phyloP scores from a whole-genome alignment of 148 eudicot genomes.

The Dianthus caryophyllus region DNA sequence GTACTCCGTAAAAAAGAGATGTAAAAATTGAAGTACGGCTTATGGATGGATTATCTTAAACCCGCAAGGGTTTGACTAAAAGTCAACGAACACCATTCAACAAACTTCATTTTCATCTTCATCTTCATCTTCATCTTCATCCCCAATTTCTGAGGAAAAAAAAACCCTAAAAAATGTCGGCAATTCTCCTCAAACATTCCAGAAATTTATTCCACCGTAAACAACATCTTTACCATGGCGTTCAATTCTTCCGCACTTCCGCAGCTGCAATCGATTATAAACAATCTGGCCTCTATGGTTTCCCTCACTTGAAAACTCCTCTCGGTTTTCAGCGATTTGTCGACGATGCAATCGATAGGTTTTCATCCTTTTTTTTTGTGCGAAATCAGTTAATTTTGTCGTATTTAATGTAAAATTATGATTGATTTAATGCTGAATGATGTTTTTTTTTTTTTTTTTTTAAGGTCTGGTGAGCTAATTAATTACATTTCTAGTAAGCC shows the following conservation, averaged over 20 bases:
- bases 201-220: slow-evolving; percentile 17
- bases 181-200: slow-evolving; percentile 7
- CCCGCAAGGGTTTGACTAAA: not conserved
- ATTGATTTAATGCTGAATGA: not conserved
- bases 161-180: slow-evolving; percentile 26
- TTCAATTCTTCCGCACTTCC: slow-evolving; percentile 33
- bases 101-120: not conserved
- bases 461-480: slow-evolving; percentile 92
- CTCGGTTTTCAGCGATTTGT: slow-evolving; percentile 77
- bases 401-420: not conserved
- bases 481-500: slow-evolving; percentile 64
- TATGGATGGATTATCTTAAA: no score
- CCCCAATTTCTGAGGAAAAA: not conserved
- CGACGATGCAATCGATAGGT: slow-evolving; percentile 86
- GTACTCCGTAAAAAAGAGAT: no score
- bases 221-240: slow-evolving; percentile 11
- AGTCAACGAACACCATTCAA: not conserved
- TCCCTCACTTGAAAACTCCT: slow-evolving; percentile 63
- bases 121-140: no score
- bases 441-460: no score
- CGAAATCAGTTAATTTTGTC: no score
- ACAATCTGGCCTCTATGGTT: slow-evolving; percentile 76
- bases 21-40: no score
- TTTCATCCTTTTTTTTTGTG: not conserved
- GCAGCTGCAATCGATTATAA: slow-evolving; percentile 33